Evolutionary conservation across 768 basidiomycete genomes (phyloP).

Genomic region (Xerocomellus dryophilus): DNA sequence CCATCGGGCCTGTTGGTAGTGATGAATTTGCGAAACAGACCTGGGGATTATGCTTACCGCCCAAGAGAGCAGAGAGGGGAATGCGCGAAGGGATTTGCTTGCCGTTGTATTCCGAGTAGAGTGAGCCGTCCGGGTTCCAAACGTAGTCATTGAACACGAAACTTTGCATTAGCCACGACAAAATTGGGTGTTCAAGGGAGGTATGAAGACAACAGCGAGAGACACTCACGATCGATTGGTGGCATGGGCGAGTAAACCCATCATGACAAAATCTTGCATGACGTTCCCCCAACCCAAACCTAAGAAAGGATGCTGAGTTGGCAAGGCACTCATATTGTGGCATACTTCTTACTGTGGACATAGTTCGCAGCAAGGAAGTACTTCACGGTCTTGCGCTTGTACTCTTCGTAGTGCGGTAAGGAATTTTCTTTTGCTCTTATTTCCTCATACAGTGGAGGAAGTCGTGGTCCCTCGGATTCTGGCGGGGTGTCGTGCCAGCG

Average conservation of each 20-base stretch:
- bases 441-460: constrained; percentile 43
- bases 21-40: background rate
- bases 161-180: constrained; percentile 19
- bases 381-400: constrained; percentile 36
- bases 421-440: constrained; percentile 38
- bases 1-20: constrained; percentile 37
- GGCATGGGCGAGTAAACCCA: constrained; percentile 34
- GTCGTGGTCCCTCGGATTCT: background rate
- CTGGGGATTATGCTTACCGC: constrained; percentile 26
- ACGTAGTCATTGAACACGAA: constrained; percentile 45
- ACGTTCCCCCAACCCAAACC: constrained; percentile 41
- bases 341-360: constrained; percentile 32
- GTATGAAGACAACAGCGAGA: background rate
- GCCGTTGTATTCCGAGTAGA: constrained; percentile 37
- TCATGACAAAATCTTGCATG: constrained; percentile 41
- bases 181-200: constrained; percentile 1
- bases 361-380: constrained; percentile 51
- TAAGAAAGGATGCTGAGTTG: constrained; percentile 6
- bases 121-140: constrained; percentile 37
- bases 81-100: constrained; percentile 39
- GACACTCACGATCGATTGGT: constrained; percentile 35
- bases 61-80: constrained; percentile 40
- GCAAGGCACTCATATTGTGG: background rate
- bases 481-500: constrained; percentile 3
- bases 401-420: constrained; percentile 41